A percentile compares a stretch with the other conserved stretches of the same genome.
Conservation (phyloP, 345 rosid genomes). For the Dipteronia sinensis region DNA sequence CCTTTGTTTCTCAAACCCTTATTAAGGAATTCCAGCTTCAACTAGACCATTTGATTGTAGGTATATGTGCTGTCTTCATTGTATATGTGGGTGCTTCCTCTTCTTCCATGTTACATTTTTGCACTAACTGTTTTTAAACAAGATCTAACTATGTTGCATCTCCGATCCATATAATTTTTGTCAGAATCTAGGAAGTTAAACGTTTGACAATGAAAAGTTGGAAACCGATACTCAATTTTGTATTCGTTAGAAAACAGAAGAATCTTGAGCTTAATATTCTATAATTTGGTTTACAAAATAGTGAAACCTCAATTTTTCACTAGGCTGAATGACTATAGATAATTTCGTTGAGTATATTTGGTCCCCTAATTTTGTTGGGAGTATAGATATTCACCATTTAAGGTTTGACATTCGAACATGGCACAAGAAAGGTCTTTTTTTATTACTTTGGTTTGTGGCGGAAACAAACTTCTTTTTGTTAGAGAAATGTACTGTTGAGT, state of each 20-base stretch:
- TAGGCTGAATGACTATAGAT: neutral
- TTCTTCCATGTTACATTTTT: neutral
- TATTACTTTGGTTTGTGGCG: neutral
- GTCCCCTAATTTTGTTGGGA: neutral
- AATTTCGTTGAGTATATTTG: neutral
- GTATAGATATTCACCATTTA: too few relatives aligned
- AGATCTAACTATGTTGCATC: too few relatives aligned
- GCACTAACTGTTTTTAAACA: neutral
- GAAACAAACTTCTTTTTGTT: neutral
- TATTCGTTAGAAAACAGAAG: too few relatives aligned
- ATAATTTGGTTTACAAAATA: neutral
- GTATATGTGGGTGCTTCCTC: constrained; percentile 46
- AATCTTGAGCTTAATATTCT: neutral
- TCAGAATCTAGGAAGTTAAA: too few relatives aligned
- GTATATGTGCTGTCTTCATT: constrained; percentile 41
- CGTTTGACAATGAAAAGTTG: too few relatives aligned
- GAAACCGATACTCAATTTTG: too few relatives aligned
- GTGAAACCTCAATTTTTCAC: neutral
- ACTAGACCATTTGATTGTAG: constrained; percentile 44
- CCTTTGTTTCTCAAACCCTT: constrained; percentile 60
- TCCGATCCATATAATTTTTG: too few relatives aligned
- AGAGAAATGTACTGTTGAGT: neutral
- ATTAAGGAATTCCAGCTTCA: constrained; percentile 45
- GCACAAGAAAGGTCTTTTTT: neutral
- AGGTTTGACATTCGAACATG: neutral